phyloP scores from a whole-genome alignment of 1,139 yeast genomes.

The Blastobotrys capitulatus region DNA sequence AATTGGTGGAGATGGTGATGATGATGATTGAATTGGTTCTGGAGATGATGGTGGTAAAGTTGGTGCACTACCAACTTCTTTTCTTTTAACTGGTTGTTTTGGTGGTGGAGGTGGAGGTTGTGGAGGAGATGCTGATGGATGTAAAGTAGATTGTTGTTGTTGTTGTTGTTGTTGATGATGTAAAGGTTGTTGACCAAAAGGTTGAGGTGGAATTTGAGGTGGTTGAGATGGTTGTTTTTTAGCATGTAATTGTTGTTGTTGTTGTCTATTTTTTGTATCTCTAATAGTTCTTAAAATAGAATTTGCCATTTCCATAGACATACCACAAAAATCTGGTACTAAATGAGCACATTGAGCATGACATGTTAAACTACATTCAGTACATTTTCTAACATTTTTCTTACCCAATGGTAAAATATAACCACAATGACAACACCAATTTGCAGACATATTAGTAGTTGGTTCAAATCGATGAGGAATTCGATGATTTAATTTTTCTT shows the following conservation, averaged over 20 bases:
- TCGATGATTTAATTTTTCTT: slow-evolving; percentile 87
- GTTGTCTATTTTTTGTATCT: slow-evolving; percentile 55
- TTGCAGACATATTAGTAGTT: slow-evolving; percentile 85
- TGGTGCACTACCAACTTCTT: slow-evolving; percentile 30
- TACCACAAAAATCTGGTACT: slow-evolving; percentile 97
- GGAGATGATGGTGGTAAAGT: slow-evolving; percentile 24
- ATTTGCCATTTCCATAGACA: slow-evolving; percentile 96
- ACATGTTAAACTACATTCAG: slow-evolving; percentile 93
- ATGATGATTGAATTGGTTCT: slow-evolving; percentile 17
- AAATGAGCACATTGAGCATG: slow-evolving; percentile 89
- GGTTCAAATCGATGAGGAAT: slow-evolving; percentile 96
- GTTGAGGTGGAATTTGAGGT: slow-evolving; percentile 6
- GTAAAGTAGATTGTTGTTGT: no score
- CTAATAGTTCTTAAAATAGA: slow-evolving; percentile 80
- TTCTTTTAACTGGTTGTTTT: slow-evolving; percentile 30
- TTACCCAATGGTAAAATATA: slow-evolving; percentile 92
- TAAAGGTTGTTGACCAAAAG: slow-evolving; percentile 10
- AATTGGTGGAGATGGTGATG: slow-evolving; percentile 18
- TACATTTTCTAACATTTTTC: slow-evolving; percentile 89
- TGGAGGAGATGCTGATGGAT: slow-evolving; percentile 3
- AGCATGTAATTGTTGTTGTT: slow-evolving; percentile 15
- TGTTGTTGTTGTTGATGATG: not conserved
- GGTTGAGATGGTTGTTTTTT: slow-evolving; percentile 9
- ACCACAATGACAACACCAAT: slow-evolving; percentile 99
- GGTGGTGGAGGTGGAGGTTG: slow-evolving; percentile 23